Conservation (phyloP, 192 early-diverging fungal species). For the Gonapodya sp. region DNA sequence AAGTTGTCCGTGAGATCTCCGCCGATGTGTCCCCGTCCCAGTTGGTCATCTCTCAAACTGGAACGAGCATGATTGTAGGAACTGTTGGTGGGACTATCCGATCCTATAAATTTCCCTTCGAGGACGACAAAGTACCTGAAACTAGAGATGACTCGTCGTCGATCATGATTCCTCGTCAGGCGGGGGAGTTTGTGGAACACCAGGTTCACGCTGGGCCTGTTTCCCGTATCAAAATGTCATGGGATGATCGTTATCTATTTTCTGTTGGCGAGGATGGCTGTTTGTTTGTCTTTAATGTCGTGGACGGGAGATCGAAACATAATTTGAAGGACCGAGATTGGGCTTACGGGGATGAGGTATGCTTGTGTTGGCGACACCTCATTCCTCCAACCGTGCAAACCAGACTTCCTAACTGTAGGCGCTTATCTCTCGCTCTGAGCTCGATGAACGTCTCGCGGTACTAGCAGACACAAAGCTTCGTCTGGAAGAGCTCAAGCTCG, state of each 20-base stretch:
- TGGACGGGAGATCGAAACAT: slow-evolving; percentile 21
- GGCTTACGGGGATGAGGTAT: slow-evolving; percentile 47
- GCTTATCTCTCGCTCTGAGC: slow-evolving; percentile 47
- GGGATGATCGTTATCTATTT: slow-evolving; percentile 51
- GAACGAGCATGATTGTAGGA: slow-evolving; percentile 52
- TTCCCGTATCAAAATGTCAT: slow-evolving; percentile 41
- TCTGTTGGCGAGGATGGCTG: slow-evolving; percentile 44
- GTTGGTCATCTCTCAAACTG: slow-evolving; percentile 47
- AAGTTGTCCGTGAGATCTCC: slow-evolving; percentile 44
- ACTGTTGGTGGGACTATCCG: slow-evolving; percentile 41
- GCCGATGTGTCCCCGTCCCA: slow-evolving; percentile 40
- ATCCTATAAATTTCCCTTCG: slow-evolving; percentile 45
- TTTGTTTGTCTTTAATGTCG: slow-evolving; percentile 44
- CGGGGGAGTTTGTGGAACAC: slow-evolving; percentile 44
- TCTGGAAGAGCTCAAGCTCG: slow-evolving; percentile 56
- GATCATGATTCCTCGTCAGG: background rate
- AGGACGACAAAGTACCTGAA: background rate
- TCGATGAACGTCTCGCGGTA: slow-evolving; percentile 49
- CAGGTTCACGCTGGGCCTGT: slow-evolving; percentile 44
- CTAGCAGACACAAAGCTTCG: slow-evolving; percentile 46
- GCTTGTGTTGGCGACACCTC: background rate
- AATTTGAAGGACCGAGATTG: slow-evolving; percentile 28
- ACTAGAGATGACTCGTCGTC: background rate
- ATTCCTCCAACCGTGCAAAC: background rate
- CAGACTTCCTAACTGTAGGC: slow-evolving; percentile 26